Evolutionary conservation across 139 green algal species (phyloP).

Genomic region (Micractinium sp.): DNA sequence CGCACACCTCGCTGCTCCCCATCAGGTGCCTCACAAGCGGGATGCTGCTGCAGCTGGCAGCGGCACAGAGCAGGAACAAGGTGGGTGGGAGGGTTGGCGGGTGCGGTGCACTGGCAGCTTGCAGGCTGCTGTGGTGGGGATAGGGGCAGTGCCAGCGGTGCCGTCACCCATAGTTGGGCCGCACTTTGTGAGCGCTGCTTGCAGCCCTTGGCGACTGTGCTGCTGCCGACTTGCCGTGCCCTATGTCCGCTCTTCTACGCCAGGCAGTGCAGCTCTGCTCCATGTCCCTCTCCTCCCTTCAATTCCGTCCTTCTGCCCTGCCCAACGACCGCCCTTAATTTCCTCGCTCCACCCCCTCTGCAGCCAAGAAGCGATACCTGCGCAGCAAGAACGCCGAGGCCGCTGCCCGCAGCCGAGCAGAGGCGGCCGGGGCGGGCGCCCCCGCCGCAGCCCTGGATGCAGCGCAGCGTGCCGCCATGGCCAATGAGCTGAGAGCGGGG

Average conservation of each 20-base stretch:
- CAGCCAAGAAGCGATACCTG: constrained; percentile 19
- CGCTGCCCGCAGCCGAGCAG: background rate
- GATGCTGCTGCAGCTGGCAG: background rate
- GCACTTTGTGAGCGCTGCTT: too few relatives aligned
- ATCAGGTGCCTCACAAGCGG: background rate
- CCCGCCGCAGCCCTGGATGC: background rate
- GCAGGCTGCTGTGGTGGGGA: too few relatives aligned
- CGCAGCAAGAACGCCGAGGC: constrained; percentile 24
- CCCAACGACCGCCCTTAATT: background rate
- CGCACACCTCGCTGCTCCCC: background rate
- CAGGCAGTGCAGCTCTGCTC: background rate
- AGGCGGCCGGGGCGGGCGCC: background rate
- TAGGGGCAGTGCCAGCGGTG: too few relatives aligned
- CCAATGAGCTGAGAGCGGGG: background rate
- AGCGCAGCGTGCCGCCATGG: constrained; percentile 5
- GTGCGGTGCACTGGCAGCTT: too few relatives aligned
- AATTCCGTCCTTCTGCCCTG: background rate
- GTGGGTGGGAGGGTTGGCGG: background rate
- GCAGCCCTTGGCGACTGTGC: background rate
- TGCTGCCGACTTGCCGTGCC: background rate
- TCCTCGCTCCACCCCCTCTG: background rate
- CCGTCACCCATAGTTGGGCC: too few relatives aligned
- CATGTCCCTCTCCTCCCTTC: too few relatives aligned
- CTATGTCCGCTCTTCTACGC: background rate
- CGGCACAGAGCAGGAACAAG: background rate